A percentile compares a stretch with the other conserved stretches of the same genome.
phyloP scores from a whole-genome alignment of 768 basidiomycete genomes.

The Leucosporidium scottii region DNA sequence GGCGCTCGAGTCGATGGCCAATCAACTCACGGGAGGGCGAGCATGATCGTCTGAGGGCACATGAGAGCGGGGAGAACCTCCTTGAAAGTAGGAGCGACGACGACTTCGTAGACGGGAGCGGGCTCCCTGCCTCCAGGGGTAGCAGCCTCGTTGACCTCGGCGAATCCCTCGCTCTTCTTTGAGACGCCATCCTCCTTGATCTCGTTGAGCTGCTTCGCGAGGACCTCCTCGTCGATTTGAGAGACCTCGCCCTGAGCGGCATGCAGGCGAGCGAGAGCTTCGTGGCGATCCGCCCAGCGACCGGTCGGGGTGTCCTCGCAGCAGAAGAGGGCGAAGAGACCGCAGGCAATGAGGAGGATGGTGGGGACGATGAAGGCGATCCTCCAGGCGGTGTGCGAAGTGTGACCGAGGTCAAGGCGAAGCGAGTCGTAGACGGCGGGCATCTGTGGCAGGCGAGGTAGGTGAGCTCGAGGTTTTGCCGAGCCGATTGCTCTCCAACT shows the following conservation, averaged over 20 bases:
- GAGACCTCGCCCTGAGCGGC: too few relatives aligned
- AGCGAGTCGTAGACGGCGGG: constrained; percentile 5
- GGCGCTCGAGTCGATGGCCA: constrained; percentile 41
- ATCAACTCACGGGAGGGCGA: too few relatives aligned
- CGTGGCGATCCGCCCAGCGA: not conserved
- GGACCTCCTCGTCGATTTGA: constrained; percentile 50
- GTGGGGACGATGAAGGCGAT: constrained; percentile 49
- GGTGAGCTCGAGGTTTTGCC: constrained; percentile 62
- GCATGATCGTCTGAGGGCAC: too few relatives aligned
- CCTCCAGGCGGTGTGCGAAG: constrained; percentile 48
- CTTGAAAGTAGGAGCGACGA: too few relatives aligned
- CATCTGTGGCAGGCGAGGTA: constrained; percentile 60
- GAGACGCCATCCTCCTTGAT: constrained; percentile 44
- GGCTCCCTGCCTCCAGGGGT: too few relatives aligned
- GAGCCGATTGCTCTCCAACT: not conserved
- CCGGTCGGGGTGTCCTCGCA: constrained; percentile 28
- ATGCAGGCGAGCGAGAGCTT: constrained; percentile 43
- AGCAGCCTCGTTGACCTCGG: too few relatives aligned
- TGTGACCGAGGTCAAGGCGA: constrained; percentile 71
- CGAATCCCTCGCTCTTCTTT: too few relatives aligned
- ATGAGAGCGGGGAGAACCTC: too few relatives aligned
- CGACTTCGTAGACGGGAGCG: too few relatives aligned
- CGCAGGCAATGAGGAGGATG: constrained; percentile 3
- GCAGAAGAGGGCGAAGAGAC: constrained; percentile 6
- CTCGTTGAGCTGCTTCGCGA: constrained; percentile 51